Evolutionary conservation across 495 filamentous ascomycete species (phyloP), one percentile per base, ranked within the genome.

Genomic region (Mycothermus thermophilus): DNA sequence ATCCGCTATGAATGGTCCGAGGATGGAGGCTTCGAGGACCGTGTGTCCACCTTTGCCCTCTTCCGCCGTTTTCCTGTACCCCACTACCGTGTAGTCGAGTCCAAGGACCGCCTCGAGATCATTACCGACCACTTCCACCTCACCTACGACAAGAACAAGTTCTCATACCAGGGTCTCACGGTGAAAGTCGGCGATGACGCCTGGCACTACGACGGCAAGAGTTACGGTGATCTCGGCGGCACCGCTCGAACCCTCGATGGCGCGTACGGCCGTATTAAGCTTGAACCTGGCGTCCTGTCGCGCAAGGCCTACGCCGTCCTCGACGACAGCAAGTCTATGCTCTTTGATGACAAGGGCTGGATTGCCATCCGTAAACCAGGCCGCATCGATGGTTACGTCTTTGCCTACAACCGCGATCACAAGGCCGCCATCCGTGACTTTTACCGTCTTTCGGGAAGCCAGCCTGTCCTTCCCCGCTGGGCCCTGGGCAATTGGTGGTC

Each of bases 401-500:
- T 77, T 42, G 51, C 58, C 5, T 75, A 72, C 50, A 62, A 69
- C 12, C 58, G 58, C 34, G 67, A 73, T 29, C 69, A 71, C 48
- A 56, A 55, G 32, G 62, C 52, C 5, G 71, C 72, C 17, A 61
- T 77, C 37, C 60, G 62, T 36, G 67, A 64, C 17, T 66, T 72
- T 16, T 74, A 72, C 47, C 56, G 58, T 5, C 31, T 77, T 3
- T 74, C 71, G 0, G 72, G 72, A 4, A 48, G 43, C 4, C 71
- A 74, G 43, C 71, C 72, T 7, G 19, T 69, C 4, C 47, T 77
- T 3, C 72, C 72, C 0, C 61, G 71, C 8, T 77, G 58, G 54
- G 57, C 63, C 0, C 49, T 77, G n/a, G 72, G 72, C 0, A 77
- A 77, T 40, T 77, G 72, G 72, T 77, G 71, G 71, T 71, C 66